phyloP scores from a whole-genome alignment of 2,329 filamentous ascomycete genomes.

The Mollisia scopiformis region DNA sequence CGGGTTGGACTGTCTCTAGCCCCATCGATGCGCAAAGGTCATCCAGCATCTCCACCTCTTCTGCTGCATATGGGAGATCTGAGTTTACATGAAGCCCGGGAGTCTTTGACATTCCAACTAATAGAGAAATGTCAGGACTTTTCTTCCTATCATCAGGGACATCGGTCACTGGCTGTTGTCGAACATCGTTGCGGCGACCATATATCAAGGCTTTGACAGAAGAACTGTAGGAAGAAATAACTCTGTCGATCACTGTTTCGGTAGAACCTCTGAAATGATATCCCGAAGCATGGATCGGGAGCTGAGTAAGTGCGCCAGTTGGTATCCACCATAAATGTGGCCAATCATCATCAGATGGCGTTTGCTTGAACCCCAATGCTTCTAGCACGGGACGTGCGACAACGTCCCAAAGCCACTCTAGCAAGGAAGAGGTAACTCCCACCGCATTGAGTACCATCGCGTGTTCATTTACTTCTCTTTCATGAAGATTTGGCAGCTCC shows the following conservation, averaged over 20 bases:
- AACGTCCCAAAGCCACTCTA: slow-evolving; percentile 39
- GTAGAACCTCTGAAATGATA: slow-evolving; percentile 25
- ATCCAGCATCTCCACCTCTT: slow-evolving; percentile 26
- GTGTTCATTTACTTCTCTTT: neutral
- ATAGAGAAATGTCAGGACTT: slow-evolving; percentile 31
- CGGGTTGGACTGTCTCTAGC: neutral
- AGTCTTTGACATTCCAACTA: slow-evolving; percentile 38
- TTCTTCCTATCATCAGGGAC: too few species aligned
- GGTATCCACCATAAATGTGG: slow-evolving; percentile 41
- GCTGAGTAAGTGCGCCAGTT: slow-evolving; percentile 33
- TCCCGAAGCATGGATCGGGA: slow-evolving; percentile 42
- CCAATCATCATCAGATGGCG: slow-evolving; percentile 21
- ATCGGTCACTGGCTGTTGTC: neutral
- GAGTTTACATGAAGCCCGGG: slow-evolving; percentile 6
- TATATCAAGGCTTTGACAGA: slow-evolving; percentile 40
- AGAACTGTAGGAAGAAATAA: slow-evolving; percentile 43
- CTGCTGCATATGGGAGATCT: slow-evolving; percentile 21
- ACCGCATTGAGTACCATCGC: too few species aligned
- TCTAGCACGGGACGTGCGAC: slow-evolving; percentile 34
- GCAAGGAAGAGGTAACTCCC: too few species aligned
- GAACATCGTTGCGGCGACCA: slow-evolving; percentile 19
- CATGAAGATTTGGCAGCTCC: neutral
- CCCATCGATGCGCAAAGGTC: slow-evolving; percentile 9
- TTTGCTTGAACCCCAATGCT: slow-evolving; percentile 24
- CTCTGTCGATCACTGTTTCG: slow-evolving; percentile 38